Percentiles rank a stretch among this genome's conserved stretches.
Evolutionary conservation across 2,329 filamentous ascomycete genomes (phyloP).

Genomic region (Lasiodiplodia sp.): DNA sequence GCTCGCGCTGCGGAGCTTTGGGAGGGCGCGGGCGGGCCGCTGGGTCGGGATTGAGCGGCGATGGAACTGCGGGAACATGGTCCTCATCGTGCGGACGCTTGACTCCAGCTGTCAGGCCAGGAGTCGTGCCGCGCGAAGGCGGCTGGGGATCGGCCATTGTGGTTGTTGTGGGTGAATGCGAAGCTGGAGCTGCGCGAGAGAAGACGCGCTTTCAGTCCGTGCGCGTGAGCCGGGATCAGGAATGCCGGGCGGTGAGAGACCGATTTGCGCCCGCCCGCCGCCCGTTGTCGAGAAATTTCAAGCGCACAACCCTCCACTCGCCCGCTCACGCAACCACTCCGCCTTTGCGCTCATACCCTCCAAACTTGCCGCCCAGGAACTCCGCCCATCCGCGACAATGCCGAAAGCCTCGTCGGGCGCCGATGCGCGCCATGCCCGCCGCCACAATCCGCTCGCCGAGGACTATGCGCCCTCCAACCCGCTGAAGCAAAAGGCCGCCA

Average conservation of each 20-base stretch:
- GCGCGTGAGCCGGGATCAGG: background rate
- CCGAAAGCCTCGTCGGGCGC: conserved; percentile 73
- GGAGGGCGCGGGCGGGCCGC: conserved; percentile 52
- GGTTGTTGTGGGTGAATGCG: conserved; percentile 15
- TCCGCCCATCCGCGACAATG: conserved; percentile 59
- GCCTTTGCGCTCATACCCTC: background rate
- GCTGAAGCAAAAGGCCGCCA: conserved; percentile 73
- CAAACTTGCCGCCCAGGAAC: background rate
- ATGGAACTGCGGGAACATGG: conserved; percentile 70
- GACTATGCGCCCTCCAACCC: conserved; percentile 77
- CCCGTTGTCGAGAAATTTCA: conserved; percentile 28
- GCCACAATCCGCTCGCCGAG: conserved; percentile 90
- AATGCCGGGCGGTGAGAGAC: conserved; percentile 8
- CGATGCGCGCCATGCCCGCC: conserved; percentile 66
- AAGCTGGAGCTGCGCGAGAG: conserved; percentile 8
- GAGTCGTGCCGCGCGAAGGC: conserved; percentile 47
- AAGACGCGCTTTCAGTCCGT: background rate
- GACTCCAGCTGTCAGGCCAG: conserved; percentile 34
- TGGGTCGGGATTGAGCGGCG: conserved; percentile 71
- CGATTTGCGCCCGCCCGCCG: background rate
- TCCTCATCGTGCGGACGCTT: conserved; percentile 30
- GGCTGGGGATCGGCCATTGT: conserved; percentile 46
- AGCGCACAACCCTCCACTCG: conserved; percentile 10
- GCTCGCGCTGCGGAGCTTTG: conserved; percentile 47
- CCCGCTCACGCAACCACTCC: background rate